Evolutionary conservation across 2,329 filamentous ascomycete genomes (phyloP).

Genomic region (Cladophialophora psammophila): DNA sequence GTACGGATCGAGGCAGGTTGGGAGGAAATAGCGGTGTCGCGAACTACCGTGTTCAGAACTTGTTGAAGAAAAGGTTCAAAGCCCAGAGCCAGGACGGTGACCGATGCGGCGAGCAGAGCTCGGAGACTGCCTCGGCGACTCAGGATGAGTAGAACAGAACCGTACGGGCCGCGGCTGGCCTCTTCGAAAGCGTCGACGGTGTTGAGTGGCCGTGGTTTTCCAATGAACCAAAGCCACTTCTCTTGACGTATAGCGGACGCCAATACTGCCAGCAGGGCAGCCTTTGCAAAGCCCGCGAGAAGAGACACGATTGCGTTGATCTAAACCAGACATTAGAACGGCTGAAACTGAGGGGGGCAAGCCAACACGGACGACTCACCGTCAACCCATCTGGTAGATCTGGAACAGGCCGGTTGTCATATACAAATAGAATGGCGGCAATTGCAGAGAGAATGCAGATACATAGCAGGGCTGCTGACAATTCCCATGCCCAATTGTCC

Average conservation of each 20-base stretch:
- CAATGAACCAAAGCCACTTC: slow-evolving; percentile 41
- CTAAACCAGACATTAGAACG: slow-evolving; percentile 8
- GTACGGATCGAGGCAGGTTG: slow-evolving; percentile 26
- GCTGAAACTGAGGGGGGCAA: no score
- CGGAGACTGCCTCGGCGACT: slow-evolving; percentile 22
- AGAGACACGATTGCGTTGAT: slow-evolving; percentile 38
- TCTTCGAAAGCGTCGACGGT: slow-evolving; percentile 38
- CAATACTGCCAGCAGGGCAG: slow-evolving; percentile 34
- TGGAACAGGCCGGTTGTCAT: slow-evolving; percentile 32
- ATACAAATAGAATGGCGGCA: slow-evolving; percentile 29
- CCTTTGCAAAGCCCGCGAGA: slow-evolving; percentile 36
- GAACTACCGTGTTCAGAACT: slow-evolving; percentile 26
- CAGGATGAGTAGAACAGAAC: slow-evolving; percentile 30
- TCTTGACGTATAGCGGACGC: slow-evolving; percentile 38
- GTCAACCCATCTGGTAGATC: slow-evolving; percentile 29
- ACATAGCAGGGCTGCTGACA: slow-evolving; percentile 27
- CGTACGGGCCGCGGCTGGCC: slow-evolving; percentile 41
- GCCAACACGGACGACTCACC: slow-evolving; percentile 2
- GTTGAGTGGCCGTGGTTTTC: slow-evolving; percentile 23
- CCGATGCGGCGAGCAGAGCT: slow-evolving; percentile 32
- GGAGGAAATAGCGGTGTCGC: slow-evolving; percentile 14
- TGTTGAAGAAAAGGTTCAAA: slow-evolving; percentile 42
- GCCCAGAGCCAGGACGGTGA: slow-evolving; percentile 36
- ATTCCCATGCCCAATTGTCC: slow-evolving; percentile 38
- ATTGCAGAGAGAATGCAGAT: slow-evolving; percentile 31